phyloP scores from a whole-genome alignment of 192 early-diverging fungal genomes.

The Coemansia guatemalensis region DNA sequence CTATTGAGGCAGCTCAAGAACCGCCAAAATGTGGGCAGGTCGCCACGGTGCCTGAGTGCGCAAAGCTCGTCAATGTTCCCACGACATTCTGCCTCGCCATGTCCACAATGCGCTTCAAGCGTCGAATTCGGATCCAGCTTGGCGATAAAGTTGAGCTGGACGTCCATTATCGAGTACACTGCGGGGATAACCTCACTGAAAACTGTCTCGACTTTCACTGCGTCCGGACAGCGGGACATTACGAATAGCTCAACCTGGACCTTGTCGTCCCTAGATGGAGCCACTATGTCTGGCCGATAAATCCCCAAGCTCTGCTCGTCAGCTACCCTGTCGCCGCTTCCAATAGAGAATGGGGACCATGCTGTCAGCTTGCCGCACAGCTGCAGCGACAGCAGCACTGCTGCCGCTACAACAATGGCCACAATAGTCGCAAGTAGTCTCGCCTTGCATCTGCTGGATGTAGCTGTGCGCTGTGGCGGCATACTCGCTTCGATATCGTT shows the following conservation, averaged over 20 bases:
- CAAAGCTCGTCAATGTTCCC: constrained; percentile 56
- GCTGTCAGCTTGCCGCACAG: not conserved
- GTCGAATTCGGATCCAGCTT: constrained; percentile 32
- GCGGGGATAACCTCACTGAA: constrained; percentile 29
- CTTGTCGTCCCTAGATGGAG: constrained; percentile 12
- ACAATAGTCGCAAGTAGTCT: not conserved
- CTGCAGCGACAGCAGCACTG: not conserved
- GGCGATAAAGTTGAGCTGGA: constrained; percentile 55
- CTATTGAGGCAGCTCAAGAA: constrained; percentile 46
- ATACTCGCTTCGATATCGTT: no score
- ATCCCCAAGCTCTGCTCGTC: not conserved
- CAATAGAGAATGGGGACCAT: not conserved
- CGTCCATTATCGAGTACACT: constrained; percentile 50
- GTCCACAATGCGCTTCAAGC: constrained; percentile 49
- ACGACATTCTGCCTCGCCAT: constrained; percentile 55
- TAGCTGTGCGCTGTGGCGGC: no score
- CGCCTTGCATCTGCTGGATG: no score
- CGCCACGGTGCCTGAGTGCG: constrained; percentile 27
- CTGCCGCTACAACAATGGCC: not conserved
- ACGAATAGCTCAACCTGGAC: constrained; percentile 67
- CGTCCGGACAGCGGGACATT: constrained; percentile 73
- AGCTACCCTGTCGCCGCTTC: not conserved
- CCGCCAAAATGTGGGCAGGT: constrained; percentile 38
- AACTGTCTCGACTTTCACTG: constrained; percentile 55
- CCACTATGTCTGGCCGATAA: no score